Base-by-base conservation (phyloP, 2,329 filamentous ascomycete species). In the Ophiostoma australiae region DNA sequence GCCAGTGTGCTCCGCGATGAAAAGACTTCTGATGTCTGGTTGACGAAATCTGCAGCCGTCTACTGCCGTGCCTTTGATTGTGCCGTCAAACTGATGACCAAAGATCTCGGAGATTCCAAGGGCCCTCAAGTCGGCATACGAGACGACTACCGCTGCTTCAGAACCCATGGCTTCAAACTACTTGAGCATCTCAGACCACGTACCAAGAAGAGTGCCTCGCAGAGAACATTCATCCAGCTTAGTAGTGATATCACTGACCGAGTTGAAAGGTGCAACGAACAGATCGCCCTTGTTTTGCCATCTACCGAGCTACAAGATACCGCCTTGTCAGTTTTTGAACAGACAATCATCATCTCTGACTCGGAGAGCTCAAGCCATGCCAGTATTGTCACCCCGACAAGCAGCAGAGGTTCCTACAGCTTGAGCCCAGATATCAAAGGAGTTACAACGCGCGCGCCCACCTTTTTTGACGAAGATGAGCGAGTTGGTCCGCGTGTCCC, bases 111-210 rank as follows among this genome's bases (percentile, higher is more conserved):
- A 15, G 39, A 6, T 80, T 81, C 69, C 8, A 61, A 61, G 15
- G 23, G 31, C 13, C 76, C 79, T 0, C 76, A 78, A 41, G 79
- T 81, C 1, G 83, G 84, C 6, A 77, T 84, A 41, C 80, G 85
- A 0, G 83, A 86, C 70, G 85, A 87, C 74, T 87, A 85, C 74
- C 79, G 83, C 15, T 78, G 84, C 11, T 86, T 85, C 69, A 77
- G 80, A 23, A 83, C 86, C 23, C 85, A 87, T 71, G 85, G 85
- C 0, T 79, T 80, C 52, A 82, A 80, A 69, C 77, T 87, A 20
- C 73, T 81, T 3, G 77, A 80, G 37, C 83, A 85, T 74, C 71
- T 85, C 0, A 17, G 4, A 5, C 75, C 76, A n/a, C 79, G 79
- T 6, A 79, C 79, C 75, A 81, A 76, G 72, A 80, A 74, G 58